A percentile compares a stretch with the other conserved stretches of the same genome.
phyloP scores from a whole-genome alignment of 1,139 yeast genomes.

The Zygosaccharomyces sapae region DNA sequence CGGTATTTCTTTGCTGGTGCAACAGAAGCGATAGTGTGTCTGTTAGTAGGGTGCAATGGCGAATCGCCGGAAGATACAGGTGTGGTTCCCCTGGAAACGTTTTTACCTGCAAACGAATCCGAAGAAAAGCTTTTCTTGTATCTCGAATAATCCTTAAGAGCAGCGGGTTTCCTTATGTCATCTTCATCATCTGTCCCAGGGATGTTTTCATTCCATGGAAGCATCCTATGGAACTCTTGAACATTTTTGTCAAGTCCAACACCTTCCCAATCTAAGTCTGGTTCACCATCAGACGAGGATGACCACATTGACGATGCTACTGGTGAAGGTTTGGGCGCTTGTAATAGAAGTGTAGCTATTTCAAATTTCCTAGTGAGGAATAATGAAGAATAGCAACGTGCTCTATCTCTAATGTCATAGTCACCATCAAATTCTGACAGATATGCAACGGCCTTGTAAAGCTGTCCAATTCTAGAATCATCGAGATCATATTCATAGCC shows the following conservation, averaged over 20 bases:
- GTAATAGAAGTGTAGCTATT: constrained; percentile 71
- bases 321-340: constrained; percentile 77
- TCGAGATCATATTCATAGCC: constrained; percentile 33
- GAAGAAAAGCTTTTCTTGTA: constrained; percentile 34
- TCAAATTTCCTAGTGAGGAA: constrained; percentile 42
- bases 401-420: constrained; percentile 80
- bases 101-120: constrained; percentile 17
- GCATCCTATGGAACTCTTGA: constrained; percentile 13
- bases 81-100: constrained; percentile 1
- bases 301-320: constrained; percentile 4
- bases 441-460: constrained; percentile 60
- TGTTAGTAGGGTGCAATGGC: background rate
- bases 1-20: constrained; percentile 42
- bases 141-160: constrained; percentile 31
- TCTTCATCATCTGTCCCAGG: constrained; percentile 4
- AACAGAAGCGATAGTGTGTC: background rate
- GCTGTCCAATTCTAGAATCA: constrained; percentile 45
- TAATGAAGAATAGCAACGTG: constrained; percentile 63
- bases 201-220: constrained; percentile 17
- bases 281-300: background rate
- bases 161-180: constrained; percentile 24
- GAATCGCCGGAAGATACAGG: constrained; percentile 5
- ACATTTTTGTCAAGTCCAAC: constrained; percentile 17
- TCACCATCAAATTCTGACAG: constrained; percentile 70
- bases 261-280: constrained; percentile 11